phyloP scores from a whole-genome alignment of 2,329 filamentous ascomycete species.

The Arthroderma sp. region DNA sequence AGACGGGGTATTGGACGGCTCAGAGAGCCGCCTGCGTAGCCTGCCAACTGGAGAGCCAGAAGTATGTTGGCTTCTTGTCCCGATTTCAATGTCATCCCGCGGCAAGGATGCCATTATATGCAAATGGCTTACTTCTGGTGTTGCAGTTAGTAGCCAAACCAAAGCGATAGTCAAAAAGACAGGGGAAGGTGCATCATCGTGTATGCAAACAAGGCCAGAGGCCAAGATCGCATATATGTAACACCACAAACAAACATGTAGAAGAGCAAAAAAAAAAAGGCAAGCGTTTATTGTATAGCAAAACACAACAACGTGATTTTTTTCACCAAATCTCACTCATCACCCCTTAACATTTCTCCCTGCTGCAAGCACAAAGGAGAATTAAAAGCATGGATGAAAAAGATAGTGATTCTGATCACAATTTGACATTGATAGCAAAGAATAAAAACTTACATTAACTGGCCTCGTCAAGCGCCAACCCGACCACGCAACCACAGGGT shows the following conservation, averaged over 20 bases:
- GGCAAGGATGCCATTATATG: not conserved
- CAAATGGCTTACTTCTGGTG: not conserved
- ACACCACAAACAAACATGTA: not conserved
- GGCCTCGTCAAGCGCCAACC: too few relatives aligned
- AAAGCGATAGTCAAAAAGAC: not conserved
- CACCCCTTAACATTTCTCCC: too few relatives aligned
- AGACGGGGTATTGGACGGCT: conserved; percentile 3
- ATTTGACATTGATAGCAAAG: too few relatives aligned
- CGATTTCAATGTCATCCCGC: conserved; percentile 1
- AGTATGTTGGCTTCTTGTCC: not conserved
- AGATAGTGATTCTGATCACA: too few relatives aligned
- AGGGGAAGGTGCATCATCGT: not conserved
- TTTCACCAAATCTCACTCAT: too few relatives aligned
- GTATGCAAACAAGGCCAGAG: not conserved
- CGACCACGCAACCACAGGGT: too few relatives aligned
- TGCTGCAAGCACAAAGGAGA: too few relatives aligned
- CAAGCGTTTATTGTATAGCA: too few relatives aligned
- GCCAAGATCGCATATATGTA: not conserved
- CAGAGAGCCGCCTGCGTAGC: conserved; percentile 1
- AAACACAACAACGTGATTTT: too few relatives aligned
- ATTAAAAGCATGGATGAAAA: too few relatives aligned
- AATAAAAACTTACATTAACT: too few relatives aligned
- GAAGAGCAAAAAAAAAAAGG: not conserved
- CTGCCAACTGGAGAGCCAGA: not conserved
- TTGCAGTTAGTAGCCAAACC: not conserved